Evolutionary conservation across 306 rosid genomes (phyloP).

Genomic region (Vigna trinervia): DNA sequence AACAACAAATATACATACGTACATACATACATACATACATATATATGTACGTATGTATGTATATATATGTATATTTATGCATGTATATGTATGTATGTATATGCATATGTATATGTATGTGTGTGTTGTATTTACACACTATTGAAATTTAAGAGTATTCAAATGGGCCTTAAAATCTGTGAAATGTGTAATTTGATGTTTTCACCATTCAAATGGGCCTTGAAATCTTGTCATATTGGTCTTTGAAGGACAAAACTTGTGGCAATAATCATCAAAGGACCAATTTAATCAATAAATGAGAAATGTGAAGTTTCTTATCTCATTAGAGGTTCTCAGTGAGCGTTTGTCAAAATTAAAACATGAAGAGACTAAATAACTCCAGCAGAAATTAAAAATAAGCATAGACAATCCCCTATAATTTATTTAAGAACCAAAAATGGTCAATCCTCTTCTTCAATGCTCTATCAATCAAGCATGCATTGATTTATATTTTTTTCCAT

Average conservation of each 20-base stretch:
- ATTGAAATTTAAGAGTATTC: background rate
- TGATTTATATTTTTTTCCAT: slow-evolving; percentile 28
- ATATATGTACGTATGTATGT: too few species aligned
- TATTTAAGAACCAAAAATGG: slow-evolving; percentile 4
- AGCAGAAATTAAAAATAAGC: background rate
- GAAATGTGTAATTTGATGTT: too few species aligned
- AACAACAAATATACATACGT: too few species aligned
- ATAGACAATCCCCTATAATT: background rate
- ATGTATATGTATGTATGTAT: too few species aligned
- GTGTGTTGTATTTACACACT: background rate
- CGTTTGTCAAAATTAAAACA: slow-evolving; percentile 11
- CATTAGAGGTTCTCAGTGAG: background rate
- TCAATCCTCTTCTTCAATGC: slow-evolving; percentile 3
- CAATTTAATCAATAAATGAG: background rate
- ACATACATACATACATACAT: too few species aligned
- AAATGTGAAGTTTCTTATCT: background rate
- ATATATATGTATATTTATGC: too few species aligned
- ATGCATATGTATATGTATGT: too few species aligned
- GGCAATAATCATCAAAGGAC: background rate
- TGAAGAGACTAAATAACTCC: slow-evolving; percentile 1
- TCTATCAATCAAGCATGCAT: slow-evolving; percentile 23
- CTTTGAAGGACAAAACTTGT: background rate
- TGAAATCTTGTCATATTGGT: background rate
- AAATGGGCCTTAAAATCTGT: slow-evolving; percentile 12
- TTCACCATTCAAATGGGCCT: background rate